Base-by-base conservation (phyloP, 2,329 filamentous ascomycete species). In the Geosmithia morbida region DNA sequence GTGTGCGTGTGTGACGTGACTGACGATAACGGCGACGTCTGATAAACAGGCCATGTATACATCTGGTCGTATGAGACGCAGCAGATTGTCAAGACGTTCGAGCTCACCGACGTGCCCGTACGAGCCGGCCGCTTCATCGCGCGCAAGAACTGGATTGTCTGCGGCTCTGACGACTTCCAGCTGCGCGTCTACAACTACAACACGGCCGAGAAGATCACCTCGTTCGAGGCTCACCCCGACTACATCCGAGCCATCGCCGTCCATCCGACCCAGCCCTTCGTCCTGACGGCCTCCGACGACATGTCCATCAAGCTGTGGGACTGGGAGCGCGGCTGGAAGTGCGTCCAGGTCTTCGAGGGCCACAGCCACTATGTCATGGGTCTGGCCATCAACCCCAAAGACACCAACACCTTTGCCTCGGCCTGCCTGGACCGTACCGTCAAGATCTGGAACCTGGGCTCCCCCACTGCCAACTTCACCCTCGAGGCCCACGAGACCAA, bases 261-360 rank as follows among this genome's bases (percentile, higher is more conserved):
- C 39, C 92, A 98, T 64, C 92, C 92, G 7, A 88, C 88, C 43
- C 88, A 95, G 61, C 89, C 92, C 1, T 97, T 96, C 59, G 87
- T 97, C 47, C 74, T 98, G 50, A 98, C 92, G 48, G 92, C 92
- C 53, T 92, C 86, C 53, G 89, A 96, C 83, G 89, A 96, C 63
- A 94, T 95, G 88, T 95, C 88, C 49, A 95, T 96, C 62, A 95
- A 92, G 74, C 75, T 96, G 46, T 98, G 92, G 89, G 89, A 98
- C 64, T 98, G 92, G 92, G 92, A 98, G 58, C 94, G 92, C 66
- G 81, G 81, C 56, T 98, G 92, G 92, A 95, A 96, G 66, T 97
- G 90, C 61, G 87, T 97, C 30, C 88, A 95, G 65, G 80, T 94
- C 43, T 98, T 96, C 59, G 90, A 97, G 64, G 92, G 92, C 29